Evolutionary conservation across 805 yeast species (phyloP), one percentile per base, ranked within the genome.

Genomic region (Isabelozyma gotoi): DNA sequence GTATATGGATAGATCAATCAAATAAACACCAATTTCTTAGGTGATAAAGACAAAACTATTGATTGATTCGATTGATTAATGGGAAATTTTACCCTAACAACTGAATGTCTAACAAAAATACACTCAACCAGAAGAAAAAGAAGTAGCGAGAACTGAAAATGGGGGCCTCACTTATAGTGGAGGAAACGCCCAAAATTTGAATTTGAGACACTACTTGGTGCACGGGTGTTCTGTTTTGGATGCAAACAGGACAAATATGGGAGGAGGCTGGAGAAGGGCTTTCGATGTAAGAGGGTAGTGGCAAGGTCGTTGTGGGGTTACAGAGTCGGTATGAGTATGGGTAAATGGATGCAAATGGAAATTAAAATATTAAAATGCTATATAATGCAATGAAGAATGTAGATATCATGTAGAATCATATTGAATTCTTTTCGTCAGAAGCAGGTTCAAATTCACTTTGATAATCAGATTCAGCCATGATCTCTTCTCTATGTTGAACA

Each of bases 401-500:
- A 24, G 7, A 21, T 7, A 21, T 4, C 1, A 10, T 24, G n/a
- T 24, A 24, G n/a, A n/a, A n/a, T n/a, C n/a, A n/a, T n/a, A n/a
- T n/a, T n/a, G n/a, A n/a, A n/a, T n/a, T n/a, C n/a, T n/a, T n/a
- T n/a, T n/a, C n/a, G n/a, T n/a, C n/a, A n/a, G n/a, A n/a, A n/a
- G n/a, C n/a, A n/a, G n/a, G n/a, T n/a, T n/a, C n/a, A n/a, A n/a
- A n/a, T n/a, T n/a, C n/a, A n/a, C n/a, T n/a, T n/a, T n/a, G n/a
- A n/a, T n/a, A n/a, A n/a, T n/a, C n/a, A n/a, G n/a, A n/a, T n/a
- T n/a, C n/a, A n/a, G n/a, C n/a, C n/a, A n/a, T n/a, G n/a, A n/a
- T n/a, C 10, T 24, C 29, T n/a, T 24, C 29, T 10, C 29, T 24
- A 35, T 38, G 39, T 39, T 51, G 56, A 15, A 41, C 37, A 19